A percentile compares a stretch with the other conserved stretches of the same genome.
phyloP scores from a whole-genome alignment of 2,329 filamentous ascomycete genomes.

The Fusarium sp. region DNA sequence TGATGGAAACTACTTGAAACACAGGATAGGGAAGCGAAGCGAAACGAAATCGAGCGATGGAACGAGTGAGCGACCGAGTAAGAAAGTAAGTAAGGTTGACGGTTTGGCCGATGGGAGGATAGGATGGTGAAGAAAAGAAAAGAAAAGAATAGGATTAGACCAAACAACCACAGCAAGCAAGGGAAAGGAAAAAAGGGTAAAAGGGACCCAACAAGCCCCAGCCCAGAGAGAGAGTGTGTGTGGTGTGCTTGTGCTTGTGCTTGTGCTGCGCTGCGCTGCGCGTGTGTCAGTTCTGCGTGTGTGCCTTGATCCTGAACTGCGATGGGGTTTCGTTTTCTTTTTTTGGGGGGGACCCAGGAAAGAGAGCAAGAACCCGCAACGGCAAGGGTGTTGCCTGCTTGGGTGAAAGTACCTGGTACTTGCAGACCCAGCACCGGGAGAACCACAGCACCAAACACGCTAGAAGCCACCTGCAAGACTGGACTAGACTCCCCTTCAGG shows the following conservation, averaged over 20 bases:
- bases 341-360: conserved; percentile 20
- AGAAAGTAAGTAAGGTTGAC: conserved; percentile 7
- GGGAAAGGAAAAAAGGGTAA: neutral
- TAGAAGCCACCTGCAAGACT: conserved; percentile 8
- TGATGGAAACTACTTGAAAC: conserved; percentile 29
- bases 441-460: neutral
- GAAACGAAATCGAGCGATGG: conserved; percentile 23
- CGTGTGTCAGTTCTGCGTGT: conserved; percentile 38
- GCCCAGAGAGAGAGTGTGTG: conserved; percentile 19
- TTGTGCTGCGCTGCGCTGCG: conserved; percentile 7
- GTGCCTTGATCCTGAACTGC: conserved; percentile 37
- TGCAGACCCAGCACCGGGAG: conserved; percentile 5
- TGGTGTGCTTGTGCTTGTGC: conserved; percentile 20
- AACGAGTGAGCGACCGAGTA: conserved; percentile 33
- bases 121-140: conserved; percentile 3
- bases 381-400: conserved; percentile 4
- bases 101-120: neutral
- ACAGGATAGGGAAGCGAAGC: conserved; percentile 31
- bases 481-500: neutral
- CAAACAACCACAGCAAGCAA: neutral
- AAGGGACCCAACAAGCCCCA: conserved; percentile 22
- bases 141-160: neutral
- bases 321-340: conserved; percentile 38
- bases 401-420: conserved; percentile 24
- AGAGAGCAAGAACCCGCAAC: conserved; percentile 9